A percentile compares a stretch with the other conserved stretches of the same genome.
These are phyloP conservation scores for Hypoxylon sp. DNA, from an alignment of 2,329 filamentous ascomycete genomes.

Conservation along the genomic window DNA sequence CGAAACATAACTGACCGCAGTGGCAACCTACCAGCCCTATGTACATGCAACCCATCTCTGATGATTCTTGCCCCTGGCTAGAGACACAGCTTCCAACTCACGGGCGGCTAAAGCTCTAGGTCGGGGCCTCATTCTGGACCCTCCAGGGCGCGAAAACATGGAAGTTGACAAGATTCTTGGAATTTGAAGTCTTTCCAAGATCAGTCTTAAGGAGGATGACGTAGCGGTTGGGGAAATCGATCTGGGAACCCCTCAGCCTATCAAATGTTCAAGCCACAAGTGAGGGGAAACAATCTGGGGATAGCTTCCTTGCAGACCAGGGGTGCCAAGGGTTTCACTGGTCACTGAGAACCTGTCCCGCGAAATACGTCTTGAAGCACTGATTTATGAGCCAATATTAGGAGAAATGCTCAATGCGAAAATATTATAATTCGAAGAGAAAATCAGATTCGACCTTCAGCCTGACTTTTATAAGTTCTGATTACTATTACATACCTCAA, in stretches of 20 bases:
- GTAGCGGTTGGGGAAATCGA: slow-evolving; percentile 33
- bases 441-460: background rate
- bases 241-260: slow-evolving; percentile 31
- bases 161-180: slow-evolving; percentile 27
- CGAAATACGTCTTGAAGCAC: background rate
- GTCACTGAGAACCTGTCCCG: background rate
- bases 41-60: background rate
- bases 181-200: slow-evolving; percentile 25
- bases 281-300: slow-evolving; percentile 38
- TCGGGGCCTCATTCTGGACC: slow-evolving; percentile 9
- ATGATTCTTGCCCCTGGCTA: slow-evolving; percentile 6
- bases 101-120: slow-evolving; percentile 22
- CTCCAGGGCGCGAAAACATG: slow-evolving; percentile 16
- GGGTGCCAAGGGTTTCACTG: background rate
- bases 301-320: slow-evolving; percentile 1
- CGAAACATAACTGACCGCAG: slow-evolving; percentile 8
- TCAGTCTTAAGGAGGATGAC: slow-evolving; percentile 33
- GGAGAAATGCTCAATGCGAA: background rate
- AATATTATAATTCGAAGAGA: background rate
- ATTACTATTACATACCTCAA: background rate
- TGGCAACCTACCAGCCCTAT: slow-evolving; percentile 18
- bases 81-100: slow-evolving; percentile 1
- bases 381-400: background rate
- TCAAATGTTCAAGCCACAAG: slow-evolving; percentile 17
- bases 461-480: background rate